A percentile compares a stretch with the other conserved stretches of the same genome.
These are phyloP conservation scores for Amanita brunnescens DNA, from an alignment of 768 basidiomycete species.

Conservation along the genomic window DNA sequence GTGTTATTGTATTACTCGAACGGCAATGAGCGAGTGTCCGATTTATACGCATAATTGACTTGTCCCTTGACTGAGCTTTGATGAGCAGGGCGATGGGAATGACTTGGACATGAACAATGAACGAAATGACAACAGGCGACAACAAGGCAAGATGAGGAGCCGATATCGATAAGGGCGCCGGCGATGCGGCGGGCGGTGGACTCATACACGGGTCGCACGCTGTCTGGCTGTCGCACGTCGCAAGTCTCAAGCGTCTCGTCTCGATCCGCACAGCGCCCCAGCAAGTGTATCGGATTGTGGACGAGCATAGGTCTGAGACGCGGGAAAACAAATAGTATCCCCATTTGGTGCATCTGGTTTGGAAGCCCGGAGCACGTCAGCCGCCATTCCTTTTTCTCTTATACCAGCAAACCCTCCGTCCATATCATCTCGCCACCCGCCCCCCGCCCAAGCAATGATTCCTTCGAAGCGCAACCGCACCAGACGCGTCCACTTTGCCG, in stretches of 20 bases:
- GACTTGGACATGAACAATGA: neutral
- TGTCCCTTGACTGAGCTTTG: too few relatives aligned
- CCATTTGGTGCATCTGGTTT: neutral
- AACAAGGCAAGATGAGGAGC: neutral
- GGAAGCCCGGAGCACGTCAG: neutral
- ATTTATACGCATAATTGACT: too few relatives aligned
- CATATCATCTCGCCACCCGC: constrained; percentile 3
- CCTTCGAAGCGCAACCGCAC: neutral
- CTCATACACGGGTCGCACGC: too few relatives aligned
- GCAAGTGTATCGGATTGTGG: neutral
- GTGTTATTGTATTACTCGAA: neutral
- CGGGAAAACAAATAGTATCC: neutral
- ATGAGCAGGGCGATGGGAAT: neutral
- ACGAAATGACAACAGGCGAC: neutral
- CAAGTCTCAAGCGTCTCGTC: too few relatives aligned
- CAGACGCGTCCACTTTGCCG: constrained; percentile 32
- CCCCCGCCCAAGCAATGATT: neutral
- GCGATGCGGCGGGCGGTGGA: neutral
- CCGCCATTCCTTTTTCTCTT: constrained; percentile 10
- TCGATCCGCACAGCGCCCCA: neutral
- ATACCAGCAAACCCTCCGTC: constrained; percentile 11
- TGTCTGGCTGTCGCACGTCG: too few relatives aligned
- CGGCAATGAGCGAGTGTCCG: too few relatives aligned
- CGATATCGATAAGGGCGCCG: neutral
- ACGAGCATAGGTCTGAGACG: neutral